Evolutionary conservation across 768 basidiomycete genomes (phyloP).

Genomic region (Leccinum imitatum): DNA sequence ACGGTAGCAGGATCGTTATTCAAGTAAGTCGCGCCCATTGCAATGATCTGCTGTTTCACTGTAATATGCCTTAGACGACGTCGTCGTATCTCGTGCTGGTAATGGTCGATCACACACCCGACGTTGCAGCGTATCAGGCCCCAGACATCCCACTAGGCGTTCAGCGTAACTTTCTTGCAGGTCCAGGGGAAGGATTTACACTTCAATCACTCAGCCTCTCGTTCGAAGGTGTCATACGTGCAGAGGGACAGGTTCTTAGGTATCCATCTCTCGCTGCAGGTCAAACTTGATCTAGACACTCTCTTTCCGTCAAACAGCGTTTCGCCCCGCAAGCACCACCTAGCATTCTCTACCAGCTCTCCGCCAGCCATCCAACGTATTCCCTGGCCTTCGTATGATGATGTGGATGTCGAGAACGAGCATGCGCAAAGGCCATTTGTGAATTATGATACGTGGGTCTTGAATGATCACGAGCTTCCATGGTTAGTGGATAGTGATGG

Average conservation of each 20-base stretch:
- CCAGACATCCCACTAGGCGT: constrained; percentile 47
- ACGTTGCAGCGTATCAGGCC: constrained; percentile 55
- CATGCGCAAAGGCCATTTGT: constrained; percentile 36
- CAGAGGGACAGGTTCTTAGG: constrained; percentile 76
- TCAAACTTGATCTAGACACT: constrained; percentile 3
- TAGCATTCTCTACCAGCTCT: constrained; percentile 70
- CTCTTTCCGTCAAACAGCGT: constrained; percentile 45
- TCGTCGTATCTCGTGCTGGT: constrained; percentile 78
- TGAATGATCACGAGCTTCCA: constrained; percentile 62
- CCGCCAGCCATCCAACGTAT: constrained; percentile 81
- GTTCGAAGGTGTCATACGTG: constrained; percentile 79
- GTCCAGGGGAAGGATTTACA: constrained; percentile 76
- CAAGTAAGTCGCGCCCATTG: constrained; percentile 50
- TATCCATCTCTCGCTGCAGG: constrained; percentile 26
- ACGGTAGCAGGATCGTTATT: constrained; percentile 76
- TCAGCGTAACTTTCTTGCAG: constrained; percentile 69
- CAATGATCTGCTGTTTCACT: constrained; percentile 1
- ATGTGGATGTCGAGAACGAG: constrained; percentile 37
- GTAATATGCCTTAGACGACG: constrained; percentile 55
- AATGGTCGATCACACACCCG: constrained; percentile 55
- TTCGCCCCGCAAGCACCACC: constrained; percentile 67
- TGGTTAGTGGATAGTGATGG: constrained; percentile 79
- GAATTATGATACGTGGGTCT: constrained; percentile 68
- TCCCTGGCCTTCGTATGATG: constrained; percentile 69
- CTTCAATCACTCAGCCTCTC: constrained; percentile 67